phyloP scores from a whole-genome alignment of 129 eudicot genomes.

The Helianthus tuberosus region DNA sequence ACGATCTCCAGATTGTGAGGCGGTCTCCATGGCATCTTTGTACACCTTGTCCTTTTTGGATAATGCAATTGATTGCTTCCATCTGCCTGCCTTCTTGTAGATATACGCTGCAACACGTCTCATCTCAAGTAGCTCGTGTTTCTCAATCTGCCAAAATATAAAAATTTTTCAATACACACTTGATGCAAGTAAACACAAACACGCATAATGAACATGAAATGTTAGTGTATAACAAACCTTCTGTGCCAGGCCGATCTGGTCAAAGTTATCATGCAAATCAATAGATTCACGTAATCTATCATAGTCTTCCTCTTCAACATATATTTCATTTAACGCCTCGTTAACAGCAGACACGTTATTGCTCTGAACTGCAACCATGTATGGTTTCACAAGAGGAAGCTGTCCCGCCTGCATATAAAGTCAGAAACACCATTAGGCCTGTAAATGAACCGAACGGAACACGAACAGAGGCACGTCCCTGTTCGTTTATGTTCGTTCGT shows the following conservation, averaged over 20 bases:
- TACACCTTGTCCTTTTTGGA: constrained; percentile 93
- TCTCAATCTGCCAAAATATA: constrained; percentile 75
- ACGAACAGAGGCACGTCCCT: no score
- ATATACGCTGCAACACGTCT: constrained; percentile 98
- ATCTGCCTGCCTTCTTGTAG: constrained; percentile 95
- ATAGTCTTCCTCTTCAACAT: constrained; percentile 97
- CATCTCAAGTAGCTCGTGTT: constrained; percentile 98
- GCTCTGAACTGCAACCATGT: constrained; percentile 99
- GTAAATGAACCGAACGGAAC: no score
- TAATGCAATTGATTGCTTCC: constrained; percentile 96
- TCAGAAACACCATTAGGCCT: constrained; percentile 2
- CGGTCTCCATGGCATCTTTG: constrained; percentile 99
- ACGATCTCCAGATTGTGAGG: constrained; percentile 97
- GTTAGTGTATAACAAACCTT: constrained; percentile 52
- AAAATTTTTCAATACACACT: background rate
- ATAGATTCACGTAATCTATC: constrained; percentile 93
- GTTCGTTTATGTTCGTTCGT: no score
- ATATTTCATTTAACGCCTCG: constrained; percentile 92
- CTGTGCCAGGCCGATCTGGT: constrained; percentile 97
- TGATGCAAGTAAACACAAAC: background rate
- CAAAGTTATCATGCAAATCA: constrained; percentile 96
- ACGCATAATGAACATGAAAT: background rate
- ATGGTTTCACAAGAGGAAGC: constrained; percentile 88
- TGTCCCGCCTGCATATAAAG: constrained; percentile 75
- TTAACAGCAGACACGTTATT: constrained; percentile 94